Percentiles rank a stretch among this genome's conserved stretches.
Evolutionary conservation across 371 early-diverging fungal genomes (phyloP).

Genomic region (Catenaria anguillulae): DNA sequence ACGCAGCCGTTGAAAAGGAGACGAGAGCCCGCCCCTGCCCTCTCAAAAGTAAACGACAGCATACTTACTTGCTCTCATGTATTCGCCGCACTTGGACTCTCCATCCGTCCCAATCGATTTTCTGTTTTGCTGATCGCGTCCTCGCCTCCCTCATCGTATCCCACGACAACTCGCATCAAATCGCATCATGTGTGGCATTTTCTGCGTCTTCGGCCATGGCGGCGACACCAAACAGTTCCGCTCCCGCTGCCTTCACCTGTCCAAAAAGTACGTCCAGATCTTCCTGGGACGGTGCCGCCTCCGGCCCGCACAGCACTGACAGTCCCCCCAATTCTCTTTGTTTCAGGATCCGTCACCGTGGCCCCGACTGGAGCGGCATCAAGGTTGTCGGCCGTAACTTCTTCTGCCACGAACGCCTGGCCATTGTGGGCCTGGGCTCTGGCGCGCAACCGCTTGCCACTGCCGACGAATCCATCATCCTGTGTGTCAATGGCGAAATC

Average conservation of each 20-base stretch:
- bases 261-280: slow-evolving; percentile 57
- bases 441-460: slow-evolving; percentile 92
- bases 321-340: not conserved
- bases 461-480: slow-evolving; percentile 61
- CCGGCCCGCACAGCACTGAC: not conserved
- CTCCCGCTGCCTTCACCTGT: slow-evolving; percentile 62
- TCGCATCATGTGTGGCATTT: slow-evolving; percentile 97
- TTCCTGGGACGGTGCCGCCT: not conserved
- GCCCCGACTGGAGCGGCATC: slow-evolving; percentile 90
- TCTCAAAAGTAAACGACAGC: no score
- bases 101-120: no score
- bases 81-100: no score
- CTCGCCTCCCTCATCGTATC: no score
- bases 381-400: slow-evolving; percentile 58
- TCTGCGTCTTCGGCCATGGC: slow-evolving; percentile 73
- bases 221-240: slow-evolving; percentile 61
- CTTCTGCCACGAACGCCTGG: slow-evolving; percentile 88
- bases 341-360: slow-evolving; percentile 68
- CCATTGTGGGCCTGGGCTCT: slow-evolving; percentile 84
- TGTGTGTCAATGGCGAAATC: slow-evolving; percentile 93
- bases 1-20: no score
- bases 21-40: no score
- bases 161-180: slow-evolving; percentile 5
- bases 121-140: no score
- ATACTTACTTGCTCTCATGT: no score